Evolutionary conservation across 305 asterid species (phyloP), one percentile per base, ranked within the genome.

Genomic region (Fraxinus albicans): DNA sequence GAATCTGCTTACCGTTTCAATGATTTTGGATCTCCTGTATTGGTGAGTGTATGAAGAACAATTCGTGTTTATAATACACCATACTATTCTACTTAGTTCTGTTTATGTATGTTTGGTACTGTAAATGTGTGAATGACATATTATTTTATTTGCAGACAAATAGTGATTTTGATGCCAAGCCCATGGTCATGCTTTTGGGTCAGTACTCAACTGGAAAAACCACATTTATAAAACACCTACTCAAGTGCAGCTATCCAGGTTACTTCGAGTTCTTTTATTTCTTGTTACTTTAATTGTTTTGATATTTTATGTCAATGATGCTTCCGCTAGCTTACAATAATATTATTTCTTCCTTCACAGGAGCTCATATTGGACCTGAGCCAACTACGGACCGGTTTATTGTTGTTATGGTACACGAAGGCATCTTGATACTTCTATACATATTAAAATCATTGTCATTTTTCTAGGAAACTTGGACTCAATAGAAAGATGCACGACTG

Each of bases 121-220:
- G 58, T 1, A 3, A 13, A 17, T 29, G 31, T 83, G 76, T 33
- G 33, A 81, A 38, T 86, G 69, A 82, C 80, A 40, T 80, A 21
- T 13, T 77, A 58, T 17, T 81, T 69, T 77, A 35, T 79, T 81
- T 69, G 34, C 80, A 96, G 99, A 92, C 97, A 36, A 85, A 77
- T 65, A 94, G 98, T 31, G 99, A 96, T 87, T 96, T 94, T 86
- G 97, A 94, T 81, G 94, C 99, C 81, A 96, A 93, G 81, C 98
- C 99, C 7, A 94, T 94, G 98, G 96, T 96, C 85, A 96, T 93
- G 99, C 98, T 96, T 87, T 80, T 96, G 95, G 99, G 99, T 77
- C 99, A 96, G 77, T 96, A 96, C 87, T 96, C 99, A 79, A 96
- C 99, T 4, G 99, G 98, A 63, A 96, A 94, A 85, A 96, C 98